Conservation (phyloP, 495 filamentous ascomycete species). For the Penicillium turbatum region DNA sequence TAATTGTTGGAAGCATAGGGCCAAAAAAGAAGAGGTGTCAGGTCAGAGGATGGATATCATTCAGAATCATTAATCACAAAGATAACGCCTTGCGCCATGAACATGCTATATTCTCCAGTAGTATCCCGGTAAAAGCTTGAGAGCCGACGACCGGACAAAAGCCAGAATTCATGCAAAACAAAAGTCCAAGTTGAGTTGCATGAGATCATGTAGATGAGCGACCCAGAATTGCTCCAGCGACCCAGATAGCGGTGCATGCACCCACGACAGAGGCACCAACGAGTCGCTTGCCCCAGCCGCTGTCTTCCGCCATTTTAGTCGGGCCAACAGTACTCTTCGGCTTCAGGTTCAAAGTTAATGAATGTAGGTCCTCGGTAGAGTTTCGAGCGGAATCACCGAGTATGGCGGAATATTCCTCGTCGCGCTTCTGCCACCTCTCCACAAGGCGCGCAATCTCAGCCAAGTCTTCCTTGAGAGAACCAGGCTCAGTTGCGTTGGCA, state of each 20-base stretch:
- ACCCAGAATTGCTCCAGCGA: conserved; percentile 50
- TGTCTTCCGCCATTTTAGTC: conserved; percentile 61
- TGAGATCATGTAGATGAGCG: conserved; percentile 19
- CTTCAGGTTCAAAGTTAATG: conserved; percentile 21
- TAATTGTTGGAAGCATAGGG: not conserved
- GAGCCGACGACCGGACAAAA: not conserved
- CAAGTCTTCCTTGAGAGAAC: conserved; percentile 69
- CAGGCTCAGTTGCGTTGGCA: conserved; percentile 47
- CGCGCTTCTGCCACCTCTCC: conserved; percentile 41
- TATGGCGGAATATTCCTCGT: conserved; percentile 31
- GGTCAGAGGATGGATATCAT: not conserved
- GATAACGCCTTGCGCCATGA: conserved; percentile 1
- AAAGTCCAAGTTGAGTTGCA: not conserved
- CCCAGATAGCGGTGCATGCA: conserved; percentile 65
- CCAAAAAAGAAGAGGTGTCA: not conserved
- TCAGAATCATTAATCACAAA: not conserved
- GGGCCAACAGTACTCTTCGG: conserved; percentile 45
- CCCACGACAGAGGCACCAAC: conserved; percentile 60
- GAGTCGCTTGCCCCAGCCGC: conserved; percentile 66
- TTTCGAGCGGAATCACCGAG: conserved; percentile 36
- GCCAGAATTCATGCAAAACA: not conserved
- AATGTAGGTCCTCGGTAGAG: conserved; percentile 16
- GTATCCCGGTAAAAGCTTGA: not conserved
- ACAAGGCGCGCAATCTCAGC: conserved; percentile 59
- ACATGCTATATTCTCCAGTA: not conserved